Conservation (phyloP, 2,329 filamentous ascomycete genomes). For the Fusarium pseudonygamai region DNA sequence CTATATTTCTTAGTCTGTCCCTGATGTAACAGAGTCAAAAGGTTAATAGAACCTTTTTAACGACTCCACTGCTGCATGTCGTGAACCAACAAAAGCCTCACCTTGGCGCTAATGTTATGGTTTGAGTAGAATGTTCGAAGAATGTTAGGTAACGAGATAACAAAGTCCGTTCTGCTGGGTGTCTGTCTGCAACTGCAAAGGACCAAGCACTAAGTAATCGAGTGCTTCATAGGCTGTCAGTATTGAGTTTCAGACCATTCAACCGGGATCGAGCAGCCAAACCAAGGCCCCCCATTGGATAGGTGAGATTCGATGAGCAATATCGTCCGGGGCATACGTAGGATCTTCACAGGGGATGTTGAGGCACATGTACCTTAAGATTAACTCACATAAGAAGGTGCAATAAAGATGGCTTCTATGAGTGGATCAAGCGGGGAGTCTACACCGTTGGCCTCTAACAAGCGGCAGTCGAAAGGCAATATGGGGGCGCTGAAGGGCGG, state of each 20-base stretch:
- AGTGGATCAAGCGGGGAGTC: conserved; percentile 6
- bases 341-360: conserved; percentile 3
- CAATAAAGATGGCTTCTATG: not conserved
- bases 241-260: not conserved
- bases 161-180: not conserved
- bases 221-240: not conserved
- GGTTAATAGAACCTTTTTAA: not conserved
- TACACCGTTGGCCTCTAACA: conserved; percentile 21
- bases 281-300: not conserved
- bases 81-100: not conserved
- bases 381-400: conserved; percentile 9
- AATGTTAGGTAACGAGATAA: not conserved
- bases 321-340: not conserved
- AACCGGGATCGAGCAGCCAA: not conserved
- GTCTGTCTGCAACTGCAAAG: not conserved
- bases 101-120: not conserved
- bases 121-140: not conserved
- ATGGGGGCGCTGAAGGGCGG: conserved; percentile 31
- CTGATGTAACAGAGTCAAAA: not conserved
- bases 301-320: not conserved
- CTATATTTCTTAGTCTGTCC: not conserved
- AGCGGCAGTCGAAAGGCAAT: conserved; percentile 11
- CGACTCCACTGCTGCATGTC: not conserved
- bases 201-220: not conserved
- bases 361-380: not conserved